Evolutionary conservation across 2,329 filamentous ascomycete species (phyloP).

Genomic region (Xylaria multiplex): DNA sequence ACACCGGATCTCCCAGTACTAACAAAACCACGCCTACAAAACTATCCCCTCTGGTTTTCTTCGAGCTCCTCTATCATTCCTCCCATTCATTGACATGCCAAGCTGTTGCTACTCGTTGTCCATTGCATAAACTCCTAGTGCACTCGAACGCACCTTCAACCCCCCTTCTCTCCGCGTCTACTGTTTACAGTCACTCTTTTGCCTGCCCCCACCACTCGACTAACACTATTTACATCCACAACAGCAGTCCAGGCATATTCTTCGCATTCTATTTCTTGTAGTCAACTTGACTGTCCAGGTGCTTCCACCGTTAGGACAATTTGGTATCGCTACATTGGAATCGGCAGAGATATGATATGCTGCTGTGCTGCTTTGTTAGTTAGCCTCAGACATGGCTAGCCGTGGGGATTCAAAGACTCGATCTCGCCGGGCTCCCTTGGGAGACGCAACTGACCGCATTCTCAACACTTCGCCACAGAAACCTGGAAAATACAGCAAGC

Average conservation of each 20-base stretch:
- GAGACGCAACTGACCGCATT: constrained; percentile 47
- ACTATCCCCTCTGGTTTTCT: constrained; percentile 19
- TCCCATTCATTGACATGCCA: constrained; percentile 7
- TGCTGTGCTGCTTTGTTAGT: constrained; percentile 25
- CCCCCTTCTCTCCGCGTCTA: constrained; percentile 2
- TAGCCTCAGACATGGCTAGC: constrained; percentile 42
- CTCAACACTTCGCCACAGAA: constrained; percentile 42
- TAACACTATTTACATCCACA: constrained; percentile 20
- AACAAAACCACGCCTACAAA: constrained; percentile 13
- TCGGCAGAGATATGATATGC: constrained; percentile 39
- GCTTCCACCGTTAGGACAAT: constrained; percentile 10
- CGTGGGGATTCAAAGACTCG: constrained; percentile 33
- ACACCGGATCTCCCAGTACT: constrained; percentile 8
- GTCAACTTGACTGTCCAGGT: not conserved
- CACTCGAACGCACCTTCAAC: constrained; percentile 8
- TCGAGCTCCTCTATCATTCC: constrained; percentile 21
- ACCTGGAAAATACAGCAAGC: constrained; percentile 33
- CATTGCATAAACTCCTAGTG: constrained; percentile 12
- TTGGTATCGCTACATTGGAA: constrained; percentile 1
- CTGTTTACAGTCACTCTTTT: constrained; percentile 20
- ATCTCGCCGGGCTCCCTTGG: constrained; percentile 44
- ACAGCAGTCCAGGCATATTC: not conserved
- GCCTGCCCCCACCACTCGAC: constrained; percentile 21
- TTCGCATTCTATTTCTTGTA: constrained; percentile 9
- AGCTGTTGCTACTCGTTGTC: constrained; percentile 13